Evolutionary conservation across 106 monocot genomes (phyloP).

Genomic region (Platanthera zijinensis): DNA sequence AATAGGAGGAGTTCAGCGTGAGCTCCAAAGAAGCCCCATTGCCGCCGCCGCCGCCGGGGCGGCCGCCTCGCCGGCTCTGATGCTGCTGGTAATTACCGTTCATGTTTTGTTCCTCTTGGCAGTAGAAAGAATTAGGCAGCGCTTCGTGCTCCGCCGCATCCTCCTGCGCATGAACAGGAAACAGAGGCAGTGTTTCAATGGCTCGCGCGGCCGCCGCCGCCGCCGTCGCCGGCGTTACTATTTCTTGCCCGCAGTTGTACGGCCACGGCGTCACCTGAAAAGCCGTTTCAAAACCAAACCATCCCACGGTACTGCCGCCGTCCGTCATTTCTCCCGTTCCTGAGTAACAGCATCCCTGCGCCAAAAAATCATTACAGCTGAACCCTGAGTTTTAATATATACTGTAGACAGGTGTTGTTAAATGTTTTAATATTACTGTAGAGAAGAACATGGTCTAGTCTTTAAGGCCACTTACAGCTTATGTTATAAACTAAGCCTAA

Average conservation of each 20-base stretch:
- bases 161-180: conserved; percentile 35
- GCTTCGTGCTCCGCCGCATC: conserved; percentile 3
- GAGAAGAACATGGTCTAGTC: neutral
- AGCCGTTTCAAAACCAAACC: conserved; percentile 20
- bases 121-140: conserved; percentile 6
- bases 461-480: neutral
- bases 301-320: conserved; percentile 13
- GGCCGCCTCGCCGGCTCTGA: neutral
- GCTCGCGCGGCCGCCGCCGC: conserved; percentile 23
- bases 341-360: conserved; percentile 31
- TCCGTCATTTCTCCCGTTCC: conserved; percentile 8
- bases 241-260: conserved; percentile 16
- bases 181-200: conserved; percentile 82
- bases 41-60: neutral
- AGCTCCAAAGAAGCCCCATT: conserved; percentile 63
- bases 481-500: too few relatives aligned
- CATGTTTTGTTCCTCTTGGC: neutral
- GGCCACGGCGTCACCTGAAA: conserved; percentile 10
- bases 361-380: neutral
- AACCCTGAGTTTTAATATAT: neutral
- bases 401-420: neutral
- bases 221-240: neutral
- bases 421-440: neutral
- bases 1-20: conserved; percentile 77
- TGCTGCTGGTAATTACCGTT: neutral